Conservation (phyloP, 805 yeast genomes). For the Wickerhamiella sorbophila region DNA sequence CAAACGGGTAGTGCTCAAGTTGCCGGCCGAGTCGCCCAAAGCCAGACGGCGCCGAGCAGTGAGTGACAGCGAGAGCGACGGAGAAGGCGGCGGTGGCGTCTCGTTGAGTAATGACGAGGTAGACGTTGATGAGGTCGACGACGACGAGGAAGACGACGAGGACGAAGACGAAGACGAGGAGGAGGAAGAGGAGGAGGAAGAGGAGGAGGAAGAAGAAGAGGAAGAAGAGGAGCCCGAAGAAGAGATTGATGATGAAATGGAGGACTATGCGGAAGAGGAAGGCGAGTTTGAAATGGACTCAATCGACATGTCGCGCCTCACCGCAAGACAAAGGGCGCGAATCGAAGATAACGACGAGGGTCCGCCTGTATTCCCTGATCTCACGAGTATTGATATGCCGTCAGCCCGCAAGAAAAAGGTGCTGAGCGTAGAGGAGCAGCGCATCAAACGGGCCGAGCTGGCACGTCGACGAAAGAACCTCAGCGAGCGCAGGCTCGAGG, state of each 20-base stretch:
- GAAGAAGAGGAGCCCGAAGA: slow-evolving; percentile 6
- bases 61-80: slow-evolving; percentile 11
- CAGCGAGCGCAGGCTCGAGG: slow-evolving; percentile 69
- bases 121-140: slow-evolving; percentile 15
- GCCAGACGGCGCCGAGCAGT: slow-evolving; percentile 5
- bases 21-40: neutral
- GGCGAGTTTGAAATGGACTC: slow-evolving; percentile 6
- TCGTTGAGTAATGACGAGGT: slow-evolving; percentile 10
- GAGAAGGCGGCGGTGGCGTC: neutral
- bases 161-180: slow-evolving; percentile 12
- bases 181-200: slow-evolving; percentile 9
- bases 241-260: slow-evolving; percentile 15
- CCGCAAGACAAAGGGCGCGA: slow-evolving; percentile 28
- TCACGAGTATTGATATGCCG: slow-evolving; percentile 20
- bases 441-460: slow-evolving; percentile 67
- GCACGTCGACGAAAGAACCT: slow-evolving; percentile 81
- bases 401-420: slow-evolving; percentile 33
- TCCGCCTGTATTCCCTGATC: slow-evolving; percentile 19
- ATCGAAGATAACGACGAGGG: slow-evolving; percentile 16
- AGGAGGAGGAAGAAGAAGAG: slow-evolving; percentile 14
- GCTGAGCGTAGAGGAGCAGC: slow-evolving; percentile 72
- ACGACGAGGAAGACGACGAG: slow-evolving; percentile 12
- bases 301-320: slow-evolving; percentile 22
- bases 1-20: neutral
- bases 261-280: slow-evolving; percentile 16